Conservation (phyloP, 768 basidiomycete species). For the Boletus rubescentipes region DNA sequence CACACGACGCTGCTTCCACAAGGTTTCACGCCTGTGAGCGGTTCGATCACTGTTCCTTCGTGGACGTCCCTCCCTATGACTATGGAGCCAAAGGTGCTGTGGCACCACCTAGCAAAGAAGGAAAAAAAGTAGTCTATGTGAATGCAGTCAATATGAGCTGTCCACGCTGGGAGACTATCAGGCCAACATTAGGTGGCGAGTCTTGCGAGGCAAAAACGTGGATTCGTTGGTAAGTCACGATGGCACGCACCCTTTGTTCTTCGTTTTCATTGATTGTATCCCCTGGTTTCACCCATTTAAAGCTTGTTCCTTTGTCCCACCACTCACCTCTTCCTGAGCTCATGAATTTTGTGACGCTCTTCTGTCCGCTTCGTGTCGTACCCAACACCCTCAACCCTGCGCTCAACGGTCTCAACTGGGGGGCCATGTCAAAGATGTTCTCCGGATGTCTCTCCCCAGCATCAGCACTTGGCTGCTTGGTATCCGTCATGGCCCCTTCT, state of each 20-base stretch:
- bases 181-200: constrained; percentile 37
- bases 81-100: constrained; percentile 4
- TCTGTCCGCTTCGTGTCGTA: constrained; percentile 71
- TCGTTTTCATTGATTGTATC: constrained; percentile 13
- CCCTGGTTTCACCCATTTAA: constrained; percentile 35
- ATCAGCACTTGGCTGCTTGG: constrained; percentile 4
- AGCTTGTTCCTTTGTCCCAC: constrained; percentile 83
- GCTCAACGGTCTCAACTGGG: constrained; percentile 66
- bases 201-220: constrained; percentile 49
- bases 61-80: constrained; percentile 40
- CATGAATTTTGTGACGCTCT: constrained; percentile 73
- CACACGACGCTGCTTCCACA: constrained; percentile 57
- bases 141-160: constrained; percentile 79
- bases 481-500: constrained; percentile 23
- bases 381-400: constrained; percentile 72
- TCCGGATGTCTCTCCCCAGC: constrained; percentile 44
- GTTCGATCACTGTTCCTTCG: constrained; percentile 66
- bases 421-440: constrained; percentile 69
- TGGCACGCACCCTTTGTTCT: not conserved
- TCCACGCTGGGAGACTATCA: constrained; percentile 52
- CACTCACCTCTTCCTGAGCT: constrained; percentile 91
- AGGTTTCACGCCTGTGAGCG: constrained; percentile 96
- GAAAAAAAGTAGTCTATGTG: constrained; percentile 72
- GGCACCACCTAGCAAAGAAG: constrained; percentile 40
- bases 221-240: constrained; percentile 56